A percentile compares a stretch with the other conserved stretches of the same genome.
These are phyloP conservation scores for Citrus hindsii DNA, from an alignment of 345 rosid species.

Conservation along the genomic window DNA sequence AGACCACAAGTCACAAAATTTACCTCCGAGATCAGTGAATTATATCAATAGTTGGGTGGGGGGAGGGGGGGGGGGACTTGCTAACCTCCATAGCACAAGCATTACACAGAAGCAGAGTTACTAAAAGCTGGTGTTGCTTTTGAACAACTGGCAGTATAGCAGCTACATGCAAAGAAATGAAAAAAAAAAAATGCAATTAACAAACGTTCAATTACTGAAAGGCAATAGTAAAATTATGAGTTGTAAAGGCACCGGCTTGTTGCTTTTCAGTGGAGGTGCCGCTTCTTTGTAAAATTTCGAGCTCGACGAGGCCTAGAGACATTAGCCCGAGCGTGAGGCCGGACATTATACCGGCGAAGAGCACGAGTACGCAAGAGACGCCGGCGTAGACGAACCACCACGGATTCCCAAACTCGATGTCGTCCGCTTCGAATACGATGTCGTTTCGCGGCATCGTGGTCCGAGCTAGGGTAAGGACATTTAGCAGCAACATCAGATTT, in stretches of 20 bases:
- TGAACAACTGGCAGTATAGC: slow-evolving; percentile 72
- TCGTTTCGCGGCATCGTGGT: slow-evolving; percentile 23
- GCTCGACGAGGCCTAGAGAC: slow-evolving; percentile 72
- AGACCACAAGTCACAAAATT: neutral
- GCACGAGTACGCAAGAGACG: slow-evolving; percentile 62
- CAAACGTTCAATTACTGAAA: neutral
- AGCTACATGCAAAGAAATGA: slow-evolving; percentile 34
- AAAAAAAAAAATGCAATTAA: neutral
- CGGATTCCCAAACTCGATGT: slow-evolving; percentile 46
- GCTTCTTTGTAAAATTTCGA: slow-evolving; percentile 64
- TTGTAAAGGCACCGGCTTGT: slow-evolving; percentile 41
- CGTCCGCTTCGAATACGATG: slow-evolving; percentile 53
- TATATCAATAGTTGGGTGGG: neutral
- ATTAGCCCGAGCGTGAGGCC: slow-evolving; percentile 74
- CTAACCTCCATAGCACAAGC: slow-evolving; percentile 83
- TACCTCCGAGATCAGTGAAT: neutral
- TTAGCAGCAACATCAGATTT: slow-evolving; percentile 26
- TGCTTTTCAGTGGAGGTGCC: slow-evolving; percentile 59
- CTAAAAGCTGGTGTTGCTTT: slow-evolving; percentile 82
- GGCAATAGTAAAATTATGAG: too few species aligned
- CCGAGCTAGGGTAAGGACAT: slow-evolving; percentile 27
- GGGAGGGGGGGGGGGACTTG: too few species aligned
- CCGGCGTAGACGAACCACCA: slow-evolving; percentile 69
- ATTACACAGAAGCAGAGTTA: slow-evolving; percentile 75
- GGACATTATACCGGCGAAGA: slow-evolving; percentile 78